Base-by-base conservation (phyloP, 2,329 filamentous ascomycete species). In the Epicoccum nigrum region DNA sequence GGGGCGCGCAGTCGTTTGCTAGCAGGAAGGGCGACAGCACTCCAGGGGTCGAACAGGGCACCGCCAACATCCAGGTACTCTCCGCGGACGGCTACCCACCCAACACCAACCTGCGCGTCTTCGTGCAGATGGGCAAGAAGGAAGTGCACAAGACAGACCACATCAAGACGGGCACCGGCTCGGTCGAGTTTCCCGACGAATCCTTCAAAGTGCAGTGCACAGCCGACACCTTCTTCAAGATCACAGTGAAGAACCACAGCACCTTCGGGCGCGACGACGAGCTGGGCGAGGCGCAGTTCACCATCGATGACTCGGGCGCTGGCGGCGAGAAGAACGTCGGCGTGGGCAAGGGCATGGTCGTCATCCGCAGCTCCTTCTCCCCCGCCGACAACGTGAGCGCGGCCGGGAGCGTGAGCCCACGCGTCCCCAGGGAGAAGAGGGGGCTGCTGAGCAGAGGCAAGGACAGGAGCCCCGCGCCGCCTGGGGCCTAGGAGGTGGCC, bases 141-240 rank as follows among this genome's bases (percentile, higher is more conserved):
- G 84, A 88, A 37, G 79, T 99, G 37, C 86, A 92, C 76, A 97
- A 97, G 79, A 97, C 92, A 17, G 96, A 96, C 72, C 88, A 94
- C 58, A 84, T 89, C 77, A 96, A 96, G 73, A 82, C 87, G 0
- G 76, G 83, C 3, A 78, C 77, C 1, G 90, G 88, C 1, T 56
- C 55, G 20, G 67, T 69, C n/a, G 83, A 90, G 55, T 81, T 78
- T 15, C 70, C 77, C 7, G 77, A 81, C 41, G 90, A 96, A 71
- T 86, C 84, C 0, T 93, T 94, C 79, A 92, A 86, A 66, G 81
- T 89, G 17, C 79, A 81, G 9, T 95, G 92, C 74, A 83, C 87
- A 1, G 86, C 93, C 2, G 93, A 97, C 63, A 81, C 89, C 17
- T 86, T 90, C 67, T 97, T 97, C 82, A 89, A 91, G 70, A 71